phyloP scores from a whole-genome alignment of 192 early-diverging fungal species.

The Coemansia sp. region DNA sequence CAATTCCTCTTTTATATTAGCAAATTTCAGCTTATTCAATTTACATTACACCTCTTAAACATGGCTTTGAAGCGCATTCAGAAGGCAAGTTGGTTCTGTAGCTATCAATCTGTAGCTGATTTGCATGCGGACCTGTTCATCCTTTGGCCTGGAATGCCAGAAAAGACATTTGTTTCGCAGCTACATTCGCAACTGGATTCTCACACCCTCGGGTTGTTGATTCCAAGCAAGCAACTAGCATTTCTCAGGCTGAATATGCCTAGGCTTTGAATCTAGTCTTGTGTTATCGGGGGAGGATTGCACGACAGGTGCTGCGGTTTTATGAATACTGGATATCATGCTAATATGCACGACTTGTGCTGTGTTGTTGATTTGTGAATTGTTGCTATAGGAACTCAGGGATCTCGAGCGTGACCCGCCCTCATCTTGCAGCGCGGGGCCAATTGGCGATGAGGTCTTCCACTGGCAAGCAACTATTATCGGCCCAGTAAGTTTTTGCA shows the following conservation, averaged over 20 bases:
- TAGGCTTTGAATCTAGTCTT: not conserved
- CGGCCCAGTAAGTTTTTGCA: constrained; percentile 69
- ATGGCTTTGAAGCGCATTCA: constrained; percentile 99
- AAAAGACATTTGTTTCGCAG: no score
- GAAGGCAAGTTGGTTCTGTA: constrained; percentile 65
- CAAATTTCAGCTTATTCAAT: not conserved
- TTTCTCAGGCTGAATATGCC: not conserved
- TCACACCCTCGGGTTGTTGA: not conserved
- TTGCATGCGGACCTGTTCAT: not conserved
- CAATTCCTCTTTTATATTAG: not conserved
- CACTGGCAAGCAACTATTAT: constrained; percentile 99
- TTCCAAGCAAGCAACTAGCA: not conserved
- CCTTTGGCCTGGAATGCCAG: not conserved
- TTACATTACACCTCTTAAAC: constrained; percentile 13
- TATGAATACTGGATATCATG: constrained; percentile 6
- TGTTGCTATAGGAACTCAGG: constrained; percentile 86
- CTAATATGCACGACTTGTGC: not conserved
- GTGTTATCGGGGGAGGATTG: not conserved
- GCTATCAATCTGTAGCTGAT: not conserved
- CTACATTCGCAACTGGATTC: no score
- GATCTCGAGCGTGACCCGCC: constrained; percentile 98
- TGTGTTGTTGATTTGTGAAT: not conserved
- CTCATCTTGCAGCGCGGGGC: constrained; percentile 95
- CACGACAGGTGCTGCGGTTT: not conserved
- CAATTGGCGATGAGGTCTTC: constrained; percentile 86